A percentile compares a stretch with the other conserved stretches of the same genome.
Conservation (phyloP, 352 stramenopile species). For the Globisporangium ultimum region DNA sequence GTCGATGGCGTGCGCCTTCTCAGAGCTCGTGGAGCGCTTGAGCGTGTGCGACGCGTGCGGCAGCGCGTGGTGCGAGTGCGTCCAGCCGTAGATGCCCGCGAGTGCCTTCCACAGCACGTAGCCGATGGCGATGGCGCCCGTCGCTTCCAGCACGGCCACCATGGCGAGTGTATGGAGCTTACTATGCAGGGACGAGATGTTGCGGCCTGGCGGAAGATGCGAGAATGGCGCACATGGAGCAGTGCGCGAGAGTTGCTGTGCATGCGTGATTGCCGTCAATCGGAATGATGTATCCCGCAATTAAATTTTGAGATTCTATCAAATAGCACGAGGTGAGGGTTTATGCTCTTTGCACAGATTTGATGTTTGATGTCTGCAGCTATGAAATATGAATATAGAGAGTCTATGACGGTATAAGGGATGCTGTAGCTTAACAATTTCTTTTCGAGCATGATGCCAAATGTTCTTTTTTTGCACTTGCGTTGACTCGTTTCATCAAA, state of each 20-base stretch:
- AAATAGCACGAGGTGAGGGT: too few species aligned
- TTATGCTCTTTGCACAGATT: too few species aligned
- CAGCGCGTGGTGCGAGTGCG: conserved; percentile 16
- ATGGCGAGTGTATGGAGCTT: not conserved
- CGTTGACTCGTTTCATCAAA: not conserved
- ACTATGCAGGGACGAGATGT: too few species aligned
- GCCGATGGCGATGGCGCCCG: conserved; percentile 15
- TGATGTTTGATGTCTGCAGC: too few species aligned
- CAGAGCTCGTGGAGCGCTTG: not conserved
- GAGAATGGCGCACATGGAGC: too few species aligned
- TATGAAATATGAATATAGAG: too few species aligned
- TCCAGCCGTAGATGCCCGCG: conserved; percentile 6
- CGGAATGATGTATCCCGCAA: too few species aligned
- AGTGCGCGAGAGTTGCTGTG: too few species aligned
- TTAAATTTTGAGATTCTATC: too few species aligned
- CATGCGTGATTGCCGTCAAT: too few species aligned
- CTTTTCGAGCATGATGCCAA: conserved; percentile 1
- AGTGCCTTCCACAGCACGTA: conserved; percentile 14
- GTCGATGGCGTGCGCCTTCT: conserved; percentile 8
- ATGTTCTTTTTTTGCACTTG: not conserved
- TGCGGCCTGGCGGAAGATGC: too few species aligned
- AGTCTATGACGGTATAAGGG: too few species aligned
- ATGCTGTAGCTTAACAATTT: not conserved
- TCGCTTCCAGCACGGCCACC: conserved; percentile 9
- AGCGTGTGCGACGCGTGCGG: conserved; percentile 9